Evolutionary conservation across 1,284 basidiomycete species (phyloP).

Genomic region (Hemileia vastatrix): DNA sequence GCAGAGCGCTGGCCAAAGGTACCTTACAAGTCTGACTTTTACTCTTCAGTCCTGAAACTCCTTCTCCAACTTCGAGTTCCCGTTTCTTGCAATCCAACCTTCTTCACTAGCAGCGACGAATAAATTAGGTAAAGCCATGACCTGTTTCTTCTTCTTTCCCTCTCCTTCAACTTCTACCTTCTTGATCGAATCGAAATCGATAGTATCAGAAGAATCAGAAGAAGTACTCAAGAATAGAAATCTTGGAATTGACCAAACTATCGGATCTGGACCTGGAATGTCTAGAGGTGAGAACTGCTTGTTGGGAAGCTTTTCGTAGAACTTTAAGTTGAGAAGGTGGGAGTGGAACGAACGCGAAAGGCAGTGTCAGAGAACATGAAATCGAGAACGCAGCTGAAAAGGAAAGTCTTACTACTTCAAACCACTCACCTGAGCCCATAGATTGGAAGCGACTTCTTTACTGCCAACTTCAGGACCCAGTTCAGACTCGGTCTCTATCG

Average conservation of each 20-base stretch:
- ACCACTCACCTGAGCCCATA: no score
- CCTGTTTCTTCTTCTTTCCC: constrained; percentile 9
- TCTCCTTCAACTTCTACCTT: not conserved
- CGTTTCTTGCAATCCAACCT: constrained; percentile 31
- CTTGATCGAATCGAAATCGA: not conserved
- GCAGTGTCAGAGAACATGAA: no score
- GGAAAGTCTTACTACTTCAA: no score
- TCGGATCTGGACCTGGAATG: constrained; percentile 31
- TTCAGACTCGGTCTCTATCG: no score
- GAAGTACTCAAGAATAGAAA: constrained; percentile 31
- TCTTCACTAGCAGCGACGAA: constrained; percentile 31
- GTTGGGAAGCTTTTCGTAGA: not conserved
- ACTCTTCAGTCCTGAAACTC: not conserved
- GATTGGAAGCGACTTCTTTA: no score
- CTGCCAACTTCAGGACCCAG: no score
- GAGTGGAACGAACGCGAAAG: no score
- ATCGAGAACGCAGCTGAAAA: no score
- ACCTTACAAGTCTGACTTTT: not conserved
- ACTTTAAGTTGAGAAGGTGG: no score
- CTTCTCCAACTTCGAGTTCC: not conserved
- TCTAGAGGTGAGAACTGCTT: constrained; percentile 24
- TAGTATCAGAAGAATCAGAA: constrained; percentile 9
- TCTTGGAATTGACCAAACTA: constrained; percentile 29
- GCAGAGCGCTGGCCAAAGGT: not conserved
- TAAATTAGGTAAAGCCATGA: constrained; percentile 32